Evolutionary conservation across 257 asterid genomes (phyloP), one percentile per base, ranked within the genome.

Genomic region (Plantago ovata): DNA sequence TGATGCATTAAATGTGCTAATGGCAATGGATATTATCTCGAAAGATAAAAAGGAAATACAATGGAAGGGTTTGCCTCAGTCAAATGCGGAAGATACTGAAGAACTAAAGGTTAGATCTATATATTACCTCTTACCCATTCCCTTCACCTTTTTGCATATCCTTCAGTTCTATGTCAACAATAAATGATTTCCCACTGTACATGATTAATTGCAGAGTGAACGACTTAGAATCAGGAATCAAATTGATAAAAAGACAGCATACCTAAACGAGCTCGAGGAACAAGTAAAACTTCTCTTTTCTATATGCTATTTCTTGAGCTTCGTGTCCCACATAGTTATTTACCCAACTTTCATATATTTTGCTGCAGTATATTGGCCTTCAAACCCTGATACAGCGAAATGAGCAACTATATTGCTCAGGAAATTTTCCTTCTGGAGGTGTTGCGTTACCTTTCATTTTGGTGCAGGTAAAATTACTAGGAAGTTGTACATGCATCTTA

Each of bases 371-470:
- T 41, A 69, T 75, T 59, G 95, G 95, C 62, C 94, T 93, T 68
- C 96, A 89, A 70, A 86, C 76, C 70, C 95, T 93, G 69, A 65
- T 89, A 58, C 77, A 81, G 65, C 91, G 98, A 53, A 93, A 93
- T 60, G 86, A 84, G 73, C 89, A 76, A 58, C 72, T 85, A 60
- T 93, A 82, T 69, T 85, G 95, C 55, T 77, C 89, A 6, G 97
- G 97, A 78, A 82, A 84, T 79, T 75, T 87, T 73, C 98, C 98
- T 32, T 82, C 82, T 68, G 97, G 97, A 67, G 98, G 95, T 60
- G 96, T 93, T 65, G 95, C 95, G 71, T 74, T 93, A 73, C 98
- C 98, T 58, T 93, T 93, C 71, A 93, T 93, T 69, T 71, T 93
- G 80, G 97, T 93, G 68, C 97, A 93, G 98, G 98, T 86, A 74